Evolutionary conservation across 2,329 filamentous ascomycete species (phyloP), one percentile per base, ranked within the genome.

Genomic region (Chaetomium globosum): DNA sequence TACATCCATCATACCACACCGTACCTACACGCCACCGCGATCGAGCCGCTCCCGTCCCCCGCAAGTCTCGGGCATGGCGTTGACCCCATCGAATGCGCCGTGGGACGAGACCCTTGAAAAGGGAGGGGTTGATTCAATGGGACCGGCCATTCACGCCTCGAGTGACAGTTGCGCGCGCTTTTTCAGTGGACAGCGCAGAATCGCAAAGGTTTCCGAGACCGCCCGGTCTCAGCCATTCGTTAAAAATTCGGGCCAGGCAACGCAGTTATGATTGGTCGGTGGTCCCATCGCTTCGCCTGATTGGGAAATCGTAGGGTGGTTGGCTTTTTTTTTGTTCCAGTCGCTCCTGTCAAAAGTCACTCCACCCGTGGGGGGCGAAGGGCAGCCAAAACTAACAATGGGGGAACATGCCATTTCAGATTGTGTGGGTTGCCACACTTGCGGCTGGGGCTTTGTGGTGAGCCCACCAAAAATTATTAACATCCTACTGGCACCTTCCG

Each of bases 251-350:
- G 55, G 13, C 23, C n/a, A 48, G 21, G n/a, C 33, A 23, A 16
- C 13, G 30, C 10, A 13, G 13, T 28, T 64, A 16, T 65, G 56
- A 67, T 68, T 68, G 67, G 66, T 36, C 67, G 21, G 51, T 13
- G n/a, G 43, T n/a, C 43, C n/a, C 66, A 64, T 60, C 59, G 60
- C 68, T 56, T 62, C 65, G 65, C 68, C 67, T 31, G 67, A 70
- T 69, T 63, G 64, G 68, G 68, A 67, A 65, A 51, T 59, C 59
- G 43, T 49, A 8, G 49, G 48, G 16, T 28, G 51, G 21, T 26
- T 26, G 21, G 48, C 19, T 21, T n/a, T 49, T 46, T 26, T 48
- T 63, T 31, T 33, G 21, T 46, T 12, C 39, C 36, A 31, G 52
- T 57, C 51, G 26, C 39, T 26, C 30, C 13, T 12, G 30, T 23